Percentiles rank a stretch among this genome's conserved stretches.
Conservation (phyloP, 1,284 basidiomycete genomes). For the Cutaneotrichosporon cavernicola region DNA sequence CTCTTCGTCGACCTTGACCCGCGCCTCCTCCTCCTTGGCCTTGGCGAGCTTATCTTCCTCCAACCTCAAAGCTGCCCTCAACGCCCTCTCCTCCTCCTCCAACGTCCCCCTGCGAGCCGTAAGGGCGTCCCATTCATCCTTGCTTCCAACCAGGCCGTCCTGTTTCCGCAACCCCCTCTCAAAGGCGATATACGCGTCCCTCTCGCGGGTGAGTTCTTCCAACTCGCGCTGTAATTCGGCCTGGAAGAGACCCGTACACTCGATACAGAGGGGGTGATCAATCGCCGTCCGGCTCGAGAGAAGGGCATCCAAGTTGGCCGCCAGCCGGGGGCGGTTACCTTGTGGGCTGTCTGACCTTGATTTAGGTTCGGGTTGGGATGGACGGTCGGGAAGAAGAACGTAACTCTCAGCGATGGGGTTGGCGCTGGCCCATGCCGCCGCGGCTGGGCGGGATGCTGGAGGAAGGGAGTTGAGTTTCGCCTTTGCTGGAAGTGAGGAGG, state of each 20-base stretch:
- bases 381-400: constrained; percentile 70
- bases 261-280: constrained; percentile 91
- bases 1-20: constrained; percentile 70
- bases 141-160: constrained; percentile 53
- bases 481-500: constrained; percentile 53
- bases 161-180: constrained; percentile 69
- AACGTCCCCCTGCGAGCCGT: constrained; percentile 58
- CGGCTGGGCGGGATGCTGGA: constrained; percentile 54
- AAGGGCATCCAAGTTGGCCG: constrained; percentile 65
- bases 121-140: constrained; percentile 59
- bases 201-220: constrained; percentile 84
- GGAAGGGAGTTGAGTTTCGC: constrained; percentile 62
- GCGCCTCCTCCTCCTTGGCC: constrained; percentile 70
- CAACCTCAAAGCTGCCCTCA: constrained; percentile 44
- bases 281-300: constrained; percentile 77
- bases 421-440: constrained; percentile 58
- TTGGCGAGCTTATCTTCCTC: constrained; percentile 71
- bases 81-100: constrained; percentile 66
- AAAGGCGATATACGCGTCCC: constrained; percentile 88
- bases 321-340: constrained; percentile 25
- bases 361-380: constrained; percentile 40
- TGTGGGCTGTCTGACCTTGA: constrained; percentile 1
- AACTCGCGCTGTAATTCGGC: constrained; percentile 74
- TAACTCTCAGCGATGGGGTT: constrained; percentile 69
- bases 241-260: constrained; percentile 84